These are phyloP conservation scores for Rhytidhysteron rufulum DNA, from an alignment of 2,329 filamentous ascomycete species.

Conservation along the genomic window DNA sequence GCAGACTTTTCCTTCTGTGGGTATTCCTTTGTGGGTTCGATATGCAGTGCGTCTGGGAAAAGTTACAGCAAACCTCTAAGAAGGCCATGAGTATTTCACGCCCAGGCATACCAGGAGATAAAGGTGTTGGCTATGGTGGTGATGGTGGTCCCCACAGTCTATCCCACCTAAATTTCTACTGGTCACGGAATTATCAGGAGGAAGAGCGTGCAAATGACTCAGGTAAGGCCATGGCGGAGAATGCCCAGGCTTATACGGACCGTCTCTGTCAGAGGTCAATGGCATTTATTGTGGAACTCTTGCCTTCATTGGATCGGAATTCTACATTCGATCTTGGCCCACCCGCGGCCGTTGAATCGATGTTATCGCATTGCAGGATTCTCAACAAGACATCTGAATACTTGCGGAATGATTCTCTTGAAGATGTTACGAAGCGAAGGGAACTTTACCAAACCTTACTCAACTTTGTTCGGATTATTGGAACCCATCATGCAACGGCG, in stretches of 20 bases:
- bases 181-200: background rate
- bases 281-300: slow-evolving; percentile 18
- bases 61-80: slow-evolving; percentile 7
- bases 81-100: background rate
- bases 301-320: slow-evolving; percentile 17
- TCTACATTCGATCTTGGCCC: slow-evolving; percentile 27
- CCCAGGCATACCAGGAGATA: too few species aligned
- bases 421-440: slow-evolving; percentile 30
- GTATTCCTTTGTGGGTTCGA: slow-evolving; percentile 37
- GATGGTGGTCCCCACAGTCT: background rate
- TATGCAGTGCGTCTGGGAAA: slow-evolving; percentile 12
- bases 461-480: slow-evolving; percentile 37
- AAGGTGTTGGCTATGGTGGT: slow-evolving; percentile 10
- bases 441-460: slow-evolving; percentile 39
- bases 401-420: slow-evolving; percentile 39
- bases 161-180: background rate
- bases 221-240: slow-evolving; percentile 9
- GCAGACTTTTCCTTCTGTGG: slow-evolving; percentile 34
- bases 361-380: slow-evolving; percentile 35
- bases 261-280: slow-evolving; percentile 11
- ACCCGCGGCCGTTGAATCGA: slow-evolving; percentile 22
- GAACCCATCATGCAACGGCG: slow-evolving; percentile 26
- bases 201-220: background rate
- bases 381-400: slow-evolving; percentile 37
- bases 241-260: slow-evolving; percentile 10